Evolutionary conservation across 257 asterid species (phyloP), one percentile per base, ranked within the genome.

Genomic region (Catharanthus roseus): DNA sequence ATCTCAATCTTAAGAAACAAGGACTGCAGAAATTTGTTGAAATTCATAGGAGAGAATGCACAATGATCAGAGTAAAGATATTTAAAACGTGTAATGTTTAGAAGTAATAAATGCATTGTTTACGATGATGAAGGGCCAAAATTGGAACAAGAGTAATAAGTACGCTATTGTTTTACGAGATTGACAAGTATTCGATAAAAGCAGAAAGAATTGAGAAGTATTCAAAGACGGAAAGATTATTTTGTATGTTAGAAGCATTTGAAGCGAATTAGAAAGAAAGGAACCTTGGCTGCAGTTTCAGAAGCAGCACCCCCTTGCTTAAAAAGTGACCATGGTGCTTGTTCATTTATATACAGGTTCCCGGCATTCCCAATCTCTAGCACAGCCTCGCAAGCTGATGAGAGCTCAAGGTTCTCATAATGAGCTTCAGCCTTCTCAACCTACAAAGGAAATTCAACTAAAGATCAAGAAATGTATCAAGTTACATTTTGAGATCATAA

Each of bases 271-370:
- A 53, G 64, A 50, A 29, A 19, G 50, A 50, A 60, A 68, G 21
- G 41, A 38, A 88, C 96, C 96, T 89, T 91, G 76, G 97, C 86
- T 66, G 99, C 99, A 79, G 95, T 82, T 83, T 83, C 86, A 41
- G 84, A 84, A 75, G 90, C 92, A 71, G 85, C 69, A 34, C 85
- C 91, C 69, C 96, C 99, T 89, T 88, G 86, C 82, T 93, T 93
- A 79, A 93, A 91, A 76, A 89, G 89, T 44, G 93, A 85, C 99
- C 99, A 93, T 4, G 99, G 97, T 54, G 91, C 93, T 72, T 79
- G 87, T 82, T 85, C 87, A 77, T 93, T 85, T 2, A 91, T 88
- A 72, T 86, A 91, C 69, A 78, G 77, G 70, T 93, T 93, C 64
- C 99, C 97, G 58, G 95, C 96, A 80, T 71, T 85, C 66, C 95